A percentile compares a stretch with the other conserved stretches of the same genome.
phyloP scores from a whole-genome alignment of 2,329 filamentous ascomycete species.

The Clarireedia hainanense region DNA sequence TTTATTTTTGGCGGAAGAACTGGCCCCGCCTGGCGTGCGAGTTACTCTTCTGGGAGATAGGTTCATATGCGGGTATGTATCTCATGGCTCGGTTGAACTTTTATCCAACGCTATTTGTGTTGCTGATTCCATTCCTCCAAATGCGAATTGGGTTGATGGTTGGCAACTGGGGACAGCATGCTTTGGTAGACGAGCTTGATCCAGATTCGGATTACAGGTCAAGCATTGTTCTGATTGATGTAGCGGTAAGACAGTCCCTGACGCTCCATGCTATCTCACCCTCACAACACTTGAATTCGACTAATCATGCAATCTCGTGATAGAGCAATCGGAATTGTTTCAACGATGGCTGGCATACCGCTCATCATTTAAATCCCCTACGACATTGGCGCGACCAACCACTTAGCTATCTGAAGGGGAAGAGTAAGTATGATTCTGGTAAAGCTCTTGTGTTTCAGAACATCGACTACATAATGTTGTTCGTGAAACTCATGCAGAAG shows the following conservation, averaged over 20 bases:
- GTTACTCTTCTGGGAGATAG: slow-evolving; percentile 53
- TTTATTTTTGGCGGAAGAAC: slow-evolving; percentile 63
- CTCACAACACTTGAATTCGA: neutral
- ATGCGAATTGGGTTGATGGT: slow-evolving; percentile 69
- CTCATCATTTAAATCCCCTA: slow-evolving; percentile 69
- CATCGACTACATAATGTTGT: slow-evolving; percentile 75
- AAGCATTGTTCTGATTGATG: slow-evolving; percentile 73
- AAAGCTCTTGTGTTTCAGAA: slow-evolving; percentile 70
- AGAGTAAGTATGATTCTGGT: slow-evolving; percentile 57
- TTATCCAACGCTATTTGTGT: slow-evolving; percentile 47
- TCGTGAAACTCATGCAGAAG: slow-evolving; percentile 58
- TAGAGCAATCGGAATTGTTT: slow-evolving; percentile 76
- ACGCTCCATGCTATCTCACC: neutral
- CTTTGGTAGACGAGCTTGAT: slow-evolving; percentile 66
- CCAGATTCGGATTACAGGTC: slow-evolving; percentile 72
- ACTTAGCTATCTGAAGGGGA: slow-evolving; percentile 61
- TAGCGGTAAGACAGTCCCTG: slow-evolving; percentile 49
- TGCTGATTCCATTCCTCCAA: slow-evolving; percentile 57
- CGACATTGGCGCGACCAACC: slow-evolving; percentile 80
- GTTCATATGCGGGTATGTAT: slow-evolving; percentile 49
- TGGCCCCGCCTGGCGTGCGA: slow-evolving; percentile 47
- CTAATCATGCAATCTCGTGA: slow-evolving; percentile 9
- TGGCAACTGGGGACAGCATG: slow-evolving; percentile 80
- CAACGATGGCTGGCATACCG: slow-evolving; percentile 78
- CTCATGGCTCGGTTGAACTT: slow-evolving; percentile 43